A percentile compares a stretch with the other conserved stretches of the same genome.
phyloP scores from a whole-genome alignment of 2,329 filamentous ascomycete species.

The Paramyrothecium sp. region DNA sequence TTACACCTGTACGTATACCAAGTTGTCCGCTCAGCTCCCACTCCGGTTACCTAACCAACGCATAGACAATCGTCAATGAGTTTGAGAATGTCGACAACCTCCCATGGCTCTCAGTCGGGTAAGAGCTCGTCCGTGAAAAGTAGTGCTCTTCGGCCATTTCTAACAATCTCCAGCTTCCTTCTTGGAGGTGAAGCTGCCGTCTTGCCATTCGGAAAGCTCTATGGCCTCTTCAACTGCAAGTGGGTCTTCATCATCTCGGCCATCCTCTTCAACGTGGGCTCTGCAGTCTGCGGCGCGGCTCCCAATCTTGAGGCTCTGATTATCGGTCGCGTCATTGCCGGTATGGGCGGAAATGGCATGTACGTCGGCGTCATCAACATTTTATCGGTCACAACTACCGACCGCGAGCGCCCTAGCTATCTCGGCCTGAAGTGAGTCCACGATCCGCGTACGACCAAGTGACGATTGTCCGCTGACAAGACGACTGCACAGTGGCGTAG shows the following conservation, averaged over 20 bases:
- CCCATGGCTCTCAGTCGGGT: constrained; percentile 1
- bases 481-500: background rate
- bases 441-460: background rate
- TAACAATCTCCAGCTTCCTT: background rate
- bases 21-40: background rate
- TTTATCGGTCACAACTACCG: background rate
- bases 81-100: constrained; percentile 1
- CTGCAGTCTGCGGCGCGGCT: constrained; percentile 36
- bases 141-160: no score
- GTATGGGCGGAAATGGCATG: constrained; percentile 37
- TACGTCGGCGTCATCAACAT: constrained; percentile 11
- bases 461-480: no score
- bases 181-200: constrained; percentile 1
- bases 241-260: background rate
- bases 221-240: background rate
- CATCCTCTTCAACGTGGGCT: constrained; percentile 20
- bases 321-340: constrained; percentile 38
- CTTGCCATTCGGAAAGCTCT: background rate
- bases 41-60: background rate
- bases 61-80: background rate
- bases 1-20: background rate
- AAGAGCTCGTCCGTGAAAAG: background rate
- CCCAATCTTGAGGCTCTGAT: constrained; percentile 41
- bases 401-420: background rate
- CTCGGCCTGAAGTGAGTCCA: background rate